Percentiles rank a stretch among this genome's conserved stretches.
Conservation (phyloP, 2,329 filamentous ascomycete genomes). For the Xylaria sp. region DNA sequence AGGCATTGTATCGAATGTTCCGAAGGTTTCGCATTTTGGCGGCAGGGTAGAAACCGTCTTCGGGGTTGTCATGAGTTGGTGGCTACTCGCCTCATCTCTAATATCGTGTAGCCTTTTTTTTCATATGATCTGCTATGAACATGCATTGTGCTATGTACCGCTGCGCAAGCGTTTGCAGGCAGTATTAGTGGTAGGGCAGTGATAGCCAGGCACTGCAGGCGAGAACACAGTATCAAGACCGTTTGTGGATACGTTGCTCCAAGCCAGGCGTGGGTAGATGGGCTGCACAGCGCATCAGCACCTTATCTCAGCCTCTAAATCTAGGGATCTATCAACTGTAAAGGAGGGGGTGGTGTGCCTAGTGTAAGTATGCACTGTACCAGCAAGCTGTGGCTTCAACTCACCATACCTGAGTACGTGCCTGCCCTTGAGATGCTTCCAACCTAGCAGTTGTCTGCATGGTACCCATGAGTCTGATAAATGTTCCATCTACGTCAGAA, state of each 20-base stretch:
- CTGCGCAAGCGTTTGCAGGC: too few species aligned
- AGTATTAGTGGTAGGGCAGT: slow-evolving; percentile 19
- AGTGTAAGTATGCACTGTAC: background rate
- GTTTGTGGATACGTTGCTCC: too few species aligned
- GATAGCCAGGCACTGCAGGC: slow-evolving; percentile 7
- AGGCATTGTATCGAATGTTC: slow-evolving; percentile 73
- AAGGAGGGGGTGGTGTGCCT: too few species aligned
- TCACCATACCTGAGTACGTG: too few species aligned
- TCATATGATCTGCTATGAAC: slow-evolving; percentile 12
- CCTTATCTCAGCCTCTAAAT: too few species aligned
- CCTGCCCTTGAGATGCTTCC: too few species aligned
- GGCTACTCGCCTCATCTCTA: slow-evolving; percentile 15
- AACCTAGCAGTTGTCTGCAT: too few species aligned
- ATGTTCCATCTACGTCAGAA: background rate
- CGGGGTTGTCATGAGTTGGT: background rate
- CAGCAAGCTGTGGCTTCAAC: too few species aligned
- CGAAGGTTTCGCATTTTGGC: slow-evolving; percentile 83
- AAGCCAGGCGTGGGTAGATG: too few species aligned
- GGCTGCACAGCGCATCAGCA: too few species aligned
- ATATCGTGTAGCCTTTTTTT: background rate
- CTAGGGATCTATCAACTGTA: too few species aligned
- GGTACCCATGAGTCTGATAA: too few species aligned
- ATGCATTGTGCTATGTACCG: background rate
- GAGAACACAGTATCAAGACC: slow-evolving; percentile 9
- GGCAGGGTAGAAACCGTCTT: background rate